A percentile compares a stretch with the other conserved stretches of the same genome.
These are phyloP conservation scores for Helminthosporium solani DNA, from an alignment of 2,329 filamentous ascomycete species.

Conservation along the genomic window DNA sequence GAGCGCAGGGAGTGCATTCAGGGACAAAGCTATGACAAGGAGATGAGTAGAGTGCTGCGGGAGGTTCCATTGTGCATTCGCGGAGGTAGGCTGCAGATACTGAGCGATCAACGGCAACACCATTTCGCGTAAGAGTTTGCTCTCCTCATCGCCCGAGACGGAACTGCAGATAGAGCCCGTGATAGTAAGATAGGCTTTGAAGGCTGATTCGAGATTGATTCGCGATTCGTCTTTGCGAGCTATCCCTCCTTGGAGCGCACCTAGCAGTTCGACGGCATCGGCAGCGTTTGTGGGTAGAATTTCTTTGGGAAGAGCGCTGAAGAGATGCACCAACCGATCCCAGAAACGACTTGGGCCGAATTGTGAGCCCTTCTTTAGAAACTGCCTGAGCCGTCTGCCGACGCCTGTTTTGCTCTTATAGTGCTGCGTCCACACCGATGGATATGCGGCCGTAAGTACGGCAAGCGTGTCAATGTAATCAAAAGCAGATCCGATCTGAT, in stretches of 20 bases:
- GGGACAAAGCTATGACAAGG: conserved; percentile 44
- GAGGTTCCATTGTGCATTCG: conserved; percentile 54
- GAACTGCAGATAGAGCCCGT: conserved; percentile 50
- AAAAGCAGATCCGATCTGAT: conserved; percentile 71
- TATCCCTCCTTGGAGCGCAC: conserved; percentile 70
- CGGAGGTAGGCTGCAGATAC: conserved; percentile 52
- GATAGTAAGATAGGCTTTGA: conserved; percentile 71
- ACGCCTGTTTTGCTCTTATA: conserved; percentile 60
- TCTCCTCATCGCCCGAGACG: conserved; percentile 47
- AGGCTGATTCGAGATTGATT: conserved; percentile 67
- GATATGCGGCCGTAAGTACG: conserved; percentile 63
- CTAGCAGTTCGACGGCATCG: conserved; percentile 62
- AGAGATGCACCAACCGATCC: conserved; percentile 63
- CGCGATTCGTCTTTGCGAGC: conserved; percentile 72
- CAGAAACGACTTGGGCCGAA: conserved; percentile 72
- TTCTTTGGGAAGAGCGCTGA: conserved; percentile 57
- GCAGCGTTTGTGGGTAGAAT: conserved; percentile 57
- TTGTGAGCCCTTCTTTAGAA: conserved; percentile 82
- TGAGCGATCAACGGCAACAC: conserved; percentile 56
- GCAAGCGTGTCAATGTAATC: conserved; percentile 69
- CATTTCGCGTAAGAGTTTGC: conserved; percentile 48
- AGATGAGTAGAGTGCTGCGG: conserved; percentile 43
- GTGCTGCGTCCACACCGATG: conserved; percentile 71
- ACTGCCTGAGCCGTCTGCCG: conserved; percentile 63
- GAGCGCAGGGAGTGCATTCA: conserved; percentile 48